These are phyloP conservation scores for Nicotiana rustica DNA, from an alignment of 305 asterid genomes.

Conservation along the genomic window DNA sequence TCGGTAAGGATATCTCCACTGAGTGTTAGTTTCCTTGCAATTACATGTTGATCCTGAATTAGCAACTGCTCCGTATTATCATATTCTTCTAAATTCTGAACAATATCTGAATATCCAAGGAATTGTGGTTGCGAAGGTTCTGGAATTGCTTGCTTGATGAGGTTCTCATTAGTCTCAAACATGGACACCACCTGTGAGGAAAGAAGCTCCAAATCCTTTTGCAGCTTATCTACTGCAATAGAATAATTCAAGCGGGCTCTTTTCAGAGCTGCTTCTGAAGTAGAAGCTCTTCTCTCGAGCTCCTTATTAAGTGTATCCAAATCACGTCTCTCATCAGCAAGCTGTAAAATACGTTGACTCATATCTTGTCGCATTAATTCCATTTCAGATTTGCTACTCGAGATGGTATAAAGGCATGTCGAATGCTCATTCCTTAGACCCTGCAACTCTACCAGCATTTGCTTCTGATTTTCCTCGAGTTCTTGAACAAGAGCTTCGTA, in stretches of 20 bases:
- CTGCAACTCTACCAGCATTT: slow-evolving; percentile 81
- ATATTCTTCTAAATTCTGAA: slow-evolving; percentile 51
- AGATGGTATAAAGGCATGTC: slow-evolving; percentile 73
- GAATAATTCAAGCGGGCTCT: slow-evolving; percentile 95
- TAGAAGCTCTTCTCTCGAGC: slow-evolving; percentile 77
- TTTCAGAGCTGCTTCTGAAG: slow-evolving; percentile 87
- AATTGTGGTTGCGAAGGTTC: slow-evolving; percentile 55
- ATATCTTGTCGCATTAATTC: slow-evolving; percentile 70
- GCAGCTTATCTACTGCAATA: slow-evolving; percentile 95
- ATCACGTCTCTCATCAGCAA: slow-evolving; percentile 69
- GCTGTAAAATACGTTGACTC: slow-evolving; percentile 63
- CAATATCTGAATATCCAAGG: slow-evolving; percentile 38
- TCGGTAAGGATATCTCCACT: slow-evolving; percentile 82
- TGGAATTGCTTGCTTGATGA: slow-evolving; percentile 83
- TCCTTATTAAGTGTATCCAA: slow-evolving; percentile 74
- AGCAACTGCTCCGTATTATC: slow-evolving; percentile 45
- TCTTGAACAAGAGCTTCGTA: slow-evolving; percentile 94
- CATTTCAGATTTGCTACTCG: slow-evolving; percentile 72
- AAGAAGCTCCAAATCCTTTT: slow-evolving; percentile 94
- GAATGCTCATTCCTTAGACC: slow-evolving; percentile 82
- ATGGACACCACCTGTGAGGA: slow-evolving; percentile 94
- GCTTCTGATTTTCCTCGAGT: slow-evolving; percentile 96
- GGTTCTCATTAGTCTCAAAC: slow-evolving; percentile 88
- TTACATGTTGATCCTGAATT: slow-evolving; percentile 51
- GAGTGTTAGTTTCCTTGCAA: slow-evolving; percentile 54